Conservation (phyloP, 2,329 filamentous ascomycete species). For the Fusarium albosuccineum region DNA sequence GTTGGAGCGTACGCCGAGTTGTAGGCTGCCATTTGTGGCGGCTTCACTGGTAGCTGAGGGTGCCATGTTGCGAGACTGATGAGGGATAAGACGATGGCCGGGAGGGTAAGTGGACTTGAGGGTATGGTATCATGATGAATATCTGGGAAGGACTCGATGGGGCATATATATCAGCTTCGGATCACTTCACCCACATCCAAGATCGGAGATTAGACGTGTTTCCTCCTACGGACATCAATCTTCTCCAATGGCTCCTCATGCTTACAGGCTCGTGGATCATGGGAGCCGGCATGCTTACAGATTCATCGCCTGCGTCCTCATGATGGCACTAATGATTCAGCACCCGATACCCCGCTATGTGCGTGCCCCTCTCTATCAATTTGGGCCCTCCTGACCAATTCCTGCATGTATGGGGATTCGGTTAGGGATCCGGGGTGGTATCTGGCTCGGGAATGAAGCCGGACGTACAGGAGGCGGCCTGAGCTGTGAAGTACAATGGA, state of each 20-base stretch:
- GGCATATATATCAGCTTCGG: conserved; percentile 12
- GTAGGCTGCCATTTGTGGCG: conserved; percentile 18
- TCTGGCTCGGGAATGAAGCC: no score
- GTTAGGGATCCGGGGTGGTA: no score
- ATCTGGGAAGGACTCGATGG: not conserved
- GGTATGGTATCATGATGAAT: not conserved
- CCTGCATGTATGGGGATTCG: not conserved
- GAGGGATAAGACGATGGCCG: not conserved
- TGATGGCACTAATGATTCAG: conserved; percentile 33
- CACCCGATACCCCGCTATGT: conserved; percentile 9
- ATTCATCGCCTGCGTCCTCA: conserved; percentile 6
- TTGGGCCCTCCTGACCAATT: not conserved
- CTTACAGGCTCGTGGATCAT: not conserved
- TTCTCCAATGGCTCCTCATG: conserved; percentile 9
- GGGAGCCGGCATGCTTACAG: conserved; percentile 11
- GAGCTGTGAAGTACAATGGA: no score
- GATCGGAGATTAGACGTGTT: not conserved
- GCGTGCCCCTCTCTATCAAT: not conserved
- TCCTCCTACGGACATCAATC: not conserved
- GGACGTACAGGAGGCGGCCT: no score
- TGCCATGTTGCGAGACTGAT: conserved; percentile 28
- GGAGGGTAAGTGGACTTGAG: not conserved
- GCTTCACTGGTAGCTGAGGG: conserved; percentile 27
- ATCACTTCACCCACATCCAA: conserved; percentile 12
- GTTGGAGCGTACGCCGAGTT: conserved; percentile 31